Conservation (phyloP, 2,329 filamentous ascomycete species). For the Malbranchea zuffiana region DNA sequence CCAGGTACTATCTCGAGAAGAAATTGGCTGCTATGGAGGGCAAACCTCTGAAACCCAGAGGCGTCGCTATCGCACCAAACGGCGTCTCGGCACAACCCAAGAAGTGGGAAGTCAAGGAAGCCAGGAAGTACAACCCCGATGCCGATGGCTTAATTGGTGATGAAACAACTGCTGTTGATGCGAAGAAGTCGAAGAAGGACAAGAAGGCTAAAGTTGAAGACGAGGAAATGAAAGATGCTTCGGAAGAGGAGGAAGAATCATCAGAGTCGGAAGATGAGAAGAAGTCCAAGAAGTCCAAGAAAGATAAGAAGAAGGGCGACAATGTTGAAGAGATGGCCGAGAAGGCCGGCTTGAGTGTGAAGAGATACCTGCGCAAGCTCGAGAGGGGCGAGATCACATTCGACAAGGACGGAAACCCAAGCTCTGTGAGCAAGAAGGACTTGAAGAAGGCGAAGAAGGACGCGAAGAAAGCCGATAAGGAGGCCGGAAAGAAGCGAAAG, state of each 20-base stretch:
- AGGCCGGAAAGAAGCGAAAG: constrained; percentile 63
- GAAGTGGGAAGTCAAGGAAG: constrained; percentile 88
- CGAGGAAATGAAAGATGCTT: constrained; percentile 37
- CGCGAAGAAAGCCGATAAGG: constrained; percentile 44
- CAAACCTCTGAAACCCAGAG: constrained; percentile 72
- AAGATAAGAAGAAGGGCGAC: constrained; percentile 35
- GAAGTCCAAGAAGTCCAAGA: constrained; percentile 27
- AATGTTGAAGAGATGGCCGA: constrained; percentile 51
- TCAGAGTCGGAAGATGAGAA: constrained; percentile 12
- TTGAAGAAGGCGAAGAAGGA: constrained; percentile 61
- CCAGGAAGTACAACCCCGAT: constrained; percentile 86
- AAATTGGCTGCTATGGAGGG: constrained; percentile 59
- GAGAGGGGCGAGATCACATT: constrained; percentile 64
- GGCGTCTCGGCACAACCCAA: constrained; percentile 54
- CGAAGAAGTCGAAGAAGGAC: constrained; percentile 35
- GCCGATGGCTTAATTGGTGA: constrained; percentile 72
- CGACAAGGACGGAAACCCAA: constrained; percentile 52
- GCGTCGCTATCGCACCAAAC: constrained; percentile 62
- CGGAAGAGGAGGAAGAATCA: constrained; percentile 30
- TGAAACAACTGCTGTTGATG: constrained; percentile 41
- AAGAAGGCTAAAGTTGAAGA: constrained; percentile 40
- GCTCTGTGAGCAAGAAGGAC: constrained; percentile 63
- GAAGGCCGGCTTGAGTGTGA: constrained; percentile 57
- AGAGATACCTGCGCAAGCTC: constrained; percentile 68
- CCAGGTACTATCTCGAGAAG: constrained; percentile 39